Base-by-base conservation (phyloP, 306 rosid species). In the Medicago truncatula region DNA sequence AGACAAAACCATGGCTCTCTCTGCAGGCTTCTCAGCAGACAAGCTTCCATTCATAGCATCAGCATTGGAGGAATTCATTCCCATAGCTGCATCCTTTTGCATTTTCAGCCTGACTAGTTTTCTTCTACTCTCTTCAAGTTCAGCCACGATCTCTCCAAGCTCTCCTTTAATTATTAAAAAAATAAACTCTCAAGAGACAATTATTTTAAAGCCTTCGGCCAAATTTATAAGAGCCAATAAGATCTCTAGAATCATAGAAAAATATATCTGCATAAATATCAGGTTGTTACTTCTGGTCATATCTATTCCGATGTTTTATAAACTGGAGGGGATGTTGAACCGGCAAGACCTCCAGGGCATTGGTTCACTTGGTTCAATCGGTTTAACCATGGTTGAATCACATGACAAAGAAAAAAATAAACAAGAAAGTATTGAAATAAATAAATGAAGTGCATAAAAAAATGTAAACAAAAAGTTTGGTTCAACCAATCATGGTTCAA, bases 11-110 rank as follows among this genome's bases (percentile, higher is more conserved):
- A 87, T 85, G 41, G 87, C 79, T 86, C 86, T 89, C 46, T 89
- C 96, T 17, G 87, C 76, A 82, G 89, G 88, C 74, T 85, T 95
- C 81, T 92, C 96, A 14, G 97, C 97, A 50, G 98, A 89, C 83
- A 90, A 54, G 63, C 78, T 85, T 82, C 98, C 98, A 82, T 95
- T 95, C 70, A 73, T 77, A 12, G 82, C 84, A 21, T 21, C 23
- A 21, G 23, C 23, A 21, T 21, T 2, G 23, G 23, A 21, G 23
- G 23, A 21, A 21, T 21, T 21, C 23, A 21, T 21, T 21, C 23
- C 23, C 23, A 21, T 21, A 21, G 23, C 23, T 21, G 23, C 2
- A 21, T 21, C 23, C 23, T 21, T 21, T 21, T 21, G 23, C 23
- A 21, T 21, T 21, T 21, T 21, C 23, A 21, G 23, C 23, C 23